phyloP scores from a whole-genome alignment of 352 stramenopile species.

The Globisporangium cylindrosporum region DNA sequence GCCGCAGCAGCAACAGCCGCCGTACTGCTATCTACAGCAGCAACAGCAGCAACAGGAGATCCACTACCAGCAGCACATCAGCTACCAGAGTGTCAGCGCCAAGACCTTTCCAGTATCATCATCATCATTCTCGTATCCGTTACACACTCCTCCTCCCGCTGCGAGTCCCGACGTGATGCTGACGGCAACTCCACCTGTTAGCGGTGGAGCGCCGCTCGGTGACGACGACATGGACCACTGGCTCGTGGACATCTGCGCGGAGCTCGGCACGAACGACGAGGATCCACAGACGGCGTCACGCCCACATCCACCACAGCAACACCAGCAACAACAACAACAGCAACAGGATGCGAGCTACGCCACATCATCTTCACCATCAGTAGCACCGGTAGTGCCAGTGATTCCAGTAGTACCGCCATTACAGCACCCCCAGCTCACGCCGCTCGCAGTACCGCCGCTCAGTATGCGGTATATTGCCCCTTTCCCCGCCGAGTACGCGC shows the following conservation, averaged over 20 bases:
- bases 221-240: slow-evolving; percentile 19
- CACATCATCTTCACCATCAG: not conserved
- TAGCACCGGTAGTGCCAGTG: not conserved
- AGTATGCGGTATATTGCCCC: not conserved
- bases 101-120: not conserved
- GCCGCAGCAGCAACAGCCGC: not conserved
- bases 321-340: not conserved
- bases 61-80: not conserved
- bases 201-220: not conserved
- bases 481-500: not conserved
- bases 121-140: not conserved
- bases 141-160: not conserved
- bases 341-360: not conserved
- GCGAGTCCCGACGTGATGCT: not conserved
- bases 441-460: not conserved
- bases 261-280: slow-evolving; percentile 12
- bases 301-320: not conserved
- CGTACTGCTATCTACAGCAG: not conserved
- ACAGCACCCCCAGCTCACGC: not conserved
- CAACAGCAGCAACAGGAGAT: not conserved
- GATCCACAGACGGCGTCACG: not conserved
- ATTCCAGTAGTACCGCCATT: not conserved
- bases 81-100: not conserved
- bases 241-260: slow-evolving; percentile 19
- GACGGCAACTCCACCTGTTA: not conserved